Base-by-base conservation (phyloP, 257 asterid species). In the Galeopsis tetrahit region DNA sequence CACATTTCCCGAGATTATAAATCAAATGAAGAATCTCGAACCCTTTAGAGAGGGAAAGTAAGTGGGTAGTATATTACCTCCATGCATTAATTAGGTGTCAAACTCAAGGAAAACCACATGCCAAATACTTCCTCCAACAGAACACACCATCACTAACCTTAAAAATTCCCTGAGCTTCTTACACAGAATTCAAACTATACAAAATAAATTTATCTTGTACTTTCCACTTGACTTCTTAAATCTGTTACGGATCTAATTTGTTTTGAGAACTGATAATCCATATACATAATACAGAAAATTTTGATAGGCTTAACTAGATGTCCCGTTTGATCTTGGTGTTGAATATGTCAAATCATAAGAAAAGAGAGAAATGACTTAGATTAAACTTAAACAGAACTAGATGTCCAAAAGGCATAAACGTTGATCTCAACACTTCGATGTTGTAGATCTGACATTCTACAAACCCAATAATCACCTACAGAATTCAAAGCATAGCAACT, bases 391-490 rank as follows among this genome's bases (percentile, higher is more conserved):
- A 17, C 76, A 68, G 60, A 63, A 51, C 40, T 5, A 55, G 40
- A 72, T 21, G 49, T 58, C 71, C 10, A 32, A 49, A 48, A 65
- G 70, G 66, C 70, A 73, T 49, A 66, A 60, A 61, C 52, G 46
- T 36, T 15, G 36, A 66, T 43, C 43, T 53, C 59, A 68, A 58
- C 59, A 53, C 71, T 63, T 35, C 49, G 53, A 68, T 57, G 39
- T 49, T 53, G 52, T 21, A 33, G 39, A 39, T 39, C 13, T 57
- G 35, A 33, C 40, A 21, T 60, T 11, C n/a, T 57, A 42, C 51
- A 44, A 60, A 59, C 31, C 40, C 67, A 35, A 66, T 13, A 51
- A 61, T 61, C 66, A 42, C 28, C 32, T 28, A 56, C 3, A 46
- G 39, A 75, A 33, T 57, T 32, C 10, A 43, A 66, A 32, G 28